A percentile compares a stretch with the other conserved stretches of the same genome.
Conservation (phyloP, 2,329 filamentous ascomycete species). For the Shiraia bambusicola region DNA sequence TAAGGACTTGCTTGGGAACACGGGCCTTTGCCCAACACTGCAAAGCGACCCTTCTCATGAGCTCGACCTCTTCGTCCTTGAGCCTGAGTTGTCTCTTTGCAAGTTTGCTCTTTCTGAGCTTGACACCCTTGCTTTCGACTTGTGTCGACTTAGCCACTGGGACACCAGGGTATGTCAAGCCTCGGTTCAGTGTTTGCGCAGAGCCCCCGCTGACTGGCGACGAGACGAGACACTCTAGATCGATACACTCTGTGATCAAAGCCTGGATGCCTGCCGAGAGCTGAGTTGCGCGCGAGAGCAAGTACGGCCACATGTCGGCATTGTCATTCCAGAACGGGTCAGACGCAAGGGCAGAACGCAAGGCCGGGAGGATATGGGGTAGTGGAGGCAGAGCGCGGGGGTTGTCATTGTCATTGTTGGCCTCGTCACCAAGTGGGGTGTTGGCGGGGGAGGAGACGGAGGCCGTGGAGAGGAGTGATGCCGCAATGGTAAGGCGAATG, state of each 20-base stretch:
- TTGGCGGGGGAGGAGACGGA: conserved; percentile 12
- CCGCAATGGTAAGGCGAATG: conserved; percentile 51
- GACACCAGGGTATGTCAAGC: conserved; percentile 20
- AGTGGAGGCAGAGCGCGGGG: conserved; percentile 32
- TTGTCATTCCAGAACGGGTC: conserved; percentile 48
- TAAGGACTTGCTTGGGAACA: conserved; percentile 30
- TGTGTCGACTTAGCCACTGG: conserved; percentile 9
- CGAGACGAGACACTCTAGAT: conserved; percentile 46
- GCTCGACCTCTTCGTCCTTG: conserved; percentile 46
- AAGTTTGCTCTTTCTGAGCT: conserved; percentile 44
- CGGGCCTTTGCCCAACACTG: conserved; percentile 46
- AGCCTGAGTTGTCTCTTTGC: conserved; percentile 50
- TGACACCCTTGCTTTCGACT: conserved; percentile 29
- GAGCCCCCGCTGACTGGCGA: conserved; percentile 28
- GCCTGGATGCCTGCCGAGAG: conserved; percentile 49
- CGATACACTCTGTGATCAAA: conserved; percentile 48
- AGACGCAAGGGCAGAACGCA: conserved; percentile 43
- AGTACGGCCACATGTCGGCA: conserved; percentile 46
- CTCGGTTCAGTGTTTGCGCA: conserved; percentile 13
- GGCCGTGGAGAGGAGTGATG: conserved; percentile 48
- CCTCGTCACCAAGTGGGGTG: conserved; percentile 11
- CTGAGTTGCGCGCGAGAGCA: conserved; percentile 47
- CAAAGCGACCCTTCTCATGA: conserved; percentile 46
- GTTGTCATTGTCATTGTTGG: conserved; percentile 11
- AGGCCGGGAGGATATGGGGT: conserved; percentile 46